Evolutionary conservation across 1,284 basidiomycete genomes (phyloP).

Genomic region (Megacollybia platyphylla): DNA sequence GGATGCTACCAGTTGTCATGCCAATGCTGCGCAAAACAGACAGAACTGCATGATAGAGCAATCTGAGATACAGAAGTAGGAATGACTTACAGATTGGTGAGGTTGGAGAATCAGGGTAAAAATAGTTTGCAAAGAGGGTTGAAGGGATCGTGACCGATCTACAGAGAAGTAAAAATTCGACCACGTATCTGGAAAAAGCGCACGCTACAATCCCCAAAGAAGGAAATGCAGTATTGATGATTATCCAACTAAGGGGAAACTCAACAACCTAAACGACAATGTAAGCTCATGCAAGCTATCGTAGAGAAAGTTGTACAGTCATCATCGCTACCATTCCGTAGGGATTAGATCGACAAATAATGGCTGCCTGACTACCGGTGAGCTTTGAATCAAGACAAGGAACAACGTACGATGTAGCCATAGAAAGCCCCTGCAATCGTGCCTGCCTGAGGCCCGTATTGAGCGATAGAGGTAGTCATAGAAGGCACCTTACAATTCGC

Average conservation of each 20-base stretch:
- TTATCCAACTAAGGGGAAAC: slow-evolving; percentile 32
- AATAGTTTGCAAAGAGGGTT: slow-evolving; percentile 26
- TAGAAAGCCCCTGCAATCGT: slow-evolving; percentile 32
- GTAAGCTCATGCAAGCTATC: background rate
- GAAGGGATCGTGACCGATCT: slow-evolving; percentile 35
- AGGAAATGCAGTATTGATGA: slow-evolving; percentile 24
- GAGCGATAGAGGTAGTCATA: background rate
- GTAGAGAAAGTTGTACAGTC: slow-evolving; percentile 18
- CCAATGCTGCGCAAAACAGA: slow-evolving; percentile 21
- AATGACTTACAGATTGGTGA: slow-evolving; percentile 18
- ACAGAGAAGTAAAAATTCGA: no score
- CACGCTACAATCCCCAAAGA: slow-evolving; percentile 34
- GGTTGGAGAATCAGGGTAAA: slow-evolving; percentile 12
- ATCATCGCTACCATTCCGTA: slow-evolving; percentile 29
- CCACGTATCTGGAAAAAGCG: slow-evolving; percentile 7
- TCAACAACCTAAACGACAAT: slow-evolving; percentile 23
- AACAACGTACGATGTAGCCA: slow-evolving; percentile 17
- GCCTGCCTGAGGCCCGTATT: slow-evolving; percentile 18
- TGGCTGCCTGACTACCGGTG: slow-evolving; percentile 19
- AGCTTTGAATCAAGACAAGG: background rate
- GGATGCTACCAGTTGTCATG: slow-evolving; percentile 32
- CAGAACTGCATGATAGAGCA: slow-evolving; percentile 17
- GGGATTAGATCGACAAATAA: slow-evolving; percentile 28
- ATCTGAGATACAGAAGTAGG: no score
- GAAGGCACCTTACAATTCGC: slow-evolving; percentile 21